Evolutionary conservation across 1,284 basidiomycete genomes (phyloP).

Genomic region (Xanthoconium separans): DNA sequence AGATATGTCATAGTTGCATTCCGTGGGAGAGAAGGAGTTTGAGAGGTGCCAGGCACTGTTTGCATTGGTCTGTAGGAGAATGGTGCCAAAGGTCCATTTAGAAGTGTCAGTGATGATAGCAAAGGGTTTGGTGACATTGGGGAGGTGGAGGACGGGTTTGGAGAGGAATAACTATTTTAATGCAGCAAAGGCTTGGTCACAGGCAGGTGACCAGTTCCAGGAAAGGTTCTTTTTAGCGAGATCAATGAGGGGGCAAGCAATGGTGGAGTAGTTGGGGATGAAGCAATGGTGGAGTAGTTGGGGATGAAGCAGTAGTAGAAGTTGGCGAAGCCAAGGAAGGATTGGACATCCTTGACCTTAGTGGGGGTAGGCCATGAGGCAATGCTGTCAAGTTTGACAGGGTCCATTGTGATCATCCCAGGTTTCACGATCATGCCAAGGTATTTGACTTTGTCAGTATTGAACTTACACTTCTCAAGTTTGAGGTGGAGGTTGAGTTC

Average conservation of each 20-base stretch:
- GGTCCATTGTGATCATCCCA: constrained; percentile 36
- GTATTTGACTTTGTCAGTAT: constrained; percentile 30
- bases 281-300: constrained; percentile 32
- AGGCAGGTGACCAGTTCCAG: not conserved
- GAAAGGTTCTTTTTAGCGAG: not conserved
- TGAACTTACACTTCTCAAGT: constrained; percentile 41
- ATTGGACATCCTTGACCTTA: constrained; percentile 28
- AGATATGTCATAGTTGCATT: not conserved
- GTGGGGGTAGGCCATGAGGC: constrained; percentile 35
- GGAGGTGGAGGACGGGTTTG: too few relatives aligned
- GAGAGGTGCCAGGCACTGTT: not conserved
- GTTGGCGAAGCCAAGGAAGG: constrained; percentile 38
- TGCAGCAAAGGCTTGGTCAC: not conserved
- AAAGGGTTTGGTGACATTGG: not conserved
- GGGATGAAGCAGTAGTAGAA: constrained; percentile 46
- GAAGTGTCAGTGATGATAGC: not conserved
- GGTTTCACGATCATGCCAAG: constrained; percentile 37
- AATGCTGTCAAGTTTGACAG: constrained; percentile 37
- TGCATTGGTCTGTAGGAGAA: too few relatives aligned
- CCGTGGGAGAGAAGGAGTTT: not conserved
- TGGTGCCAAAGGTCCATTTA: not conserved
- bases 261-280: too few relatives aligned
- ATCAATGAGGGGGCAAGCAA: not conserved
- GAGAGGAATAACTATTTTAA: not conserved
- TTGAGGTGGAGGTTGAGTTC: constrained; percentile 34